Evolutionary conservation across 371 early-diverging fungal species (phyloP).

Genomic region (Syncephalastrum racemosum): DNA sequence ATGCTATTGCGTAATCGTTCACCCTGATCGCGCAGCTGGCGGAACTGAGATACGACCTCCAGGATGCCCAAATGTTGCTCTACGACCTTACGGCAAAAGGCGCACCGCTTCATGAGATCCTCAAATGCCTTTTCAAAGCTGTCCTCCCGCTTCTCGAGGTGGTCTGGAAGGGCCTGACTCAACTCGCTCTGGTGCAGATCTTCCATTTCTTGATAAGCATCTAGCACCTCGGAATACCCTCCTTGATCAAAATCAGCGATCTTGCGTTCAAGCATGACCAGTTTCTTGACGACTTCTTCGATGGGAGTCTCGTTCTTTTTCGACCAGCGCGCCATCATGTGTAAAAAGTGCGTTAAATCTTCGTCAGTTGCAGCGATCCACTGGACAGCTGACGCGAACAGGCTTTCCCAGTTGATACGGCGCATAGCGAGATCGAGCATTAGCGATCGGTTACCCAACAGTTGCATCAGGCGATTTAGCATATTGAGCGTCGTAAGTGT

Average conservation of each 20-base stretch:
- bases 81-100: constrained; percentile 42
- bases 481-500: constrained; percentile 45
- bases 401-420: constrained; percentile 49
- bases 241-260: constrained; percentile 45
- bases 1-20: constrained; percentile 32
- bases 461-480: constrained; percentile 36
- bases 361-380: constrained; percentile 39
- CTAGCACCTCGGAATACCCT: constrained; percentile 33
- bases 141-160: constrained; percentile 43
- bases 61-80: constrained; percentile 44
- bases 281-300: constrained; percentile 36
- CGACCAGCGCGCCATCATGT: constrained; percentile 34
- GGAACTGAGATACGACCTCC: constrained; percentile 32
- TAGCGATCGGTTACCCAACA: constrained; percentile 29
- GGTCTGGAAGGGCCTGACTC: constrained; percentile 28
- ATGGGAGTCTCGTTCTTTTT: constrained; percentile 19
- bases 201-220: constrained; percentile 51
- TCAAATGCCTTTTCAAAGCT: constrained; percentile 47
- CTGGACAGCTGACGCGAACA: constrained; percentile 40
- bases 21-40: constrained; percentile 32
- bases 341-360: constrained; percentile 36
- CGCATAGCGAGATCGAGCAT: constrained; percentile 30
- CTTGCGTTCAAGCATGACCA: constrained; percentile 32
- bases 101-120: constrained; percentile 44
- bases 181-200: constrained; percentile 14